Base-by-base conservation (phyloP, 176 grass and related monocot species). In the Musa itinerans region DNA sequence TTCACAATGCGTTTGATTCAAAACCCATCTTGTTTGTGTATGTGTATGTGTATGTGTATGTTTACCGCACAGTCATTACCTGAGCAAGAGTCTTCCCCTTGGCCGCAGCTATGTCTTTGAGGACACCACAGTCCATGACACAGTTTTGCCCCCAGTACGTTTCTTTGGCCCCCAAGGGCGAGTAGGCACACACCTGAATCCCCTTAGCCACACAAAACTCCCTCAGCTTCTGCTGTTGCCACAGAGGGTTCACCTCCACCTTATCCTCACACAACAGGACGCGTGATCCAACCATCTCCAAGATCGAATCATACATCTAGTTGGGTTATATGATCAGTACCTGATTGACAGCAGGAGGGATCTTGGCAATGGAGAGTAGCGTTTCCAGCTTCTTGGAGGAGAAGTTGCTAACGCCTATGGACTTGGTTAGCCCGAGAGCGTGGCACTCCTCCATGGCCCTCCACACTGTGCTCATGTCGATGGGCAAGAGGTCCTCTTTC, bases 401-500 rank as follows among this genome's bases (percentile, higher is more conserved):
- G 84, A 92, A 92, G 67, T 92, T 92, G 81, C 87, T 78, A 24
- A 92, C 87, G 21, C 87, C 87, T 79, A 89, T 85, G 76, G 83
- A 82, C 78, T 72, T 89, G 63, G 81, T 78, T 62, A 92, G 72
- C 13, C 86, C 90, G 51, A 78, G 73, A 2, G 19, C 67, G 50
- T 89, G 82, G 2, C 87, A 92, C 78, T 87, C 90, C 78, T 92
- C 90, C 87, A 92, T 85, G 53, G 83, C 84, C 68, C 78, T 50
- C 86, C 90, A 92, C 64, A 89, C 73, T 0, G 81, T 71, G 50
- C 21, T 68, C 76, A 89, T 17, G 24, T 89, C 82, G 64, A 92
- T 79, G 0, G 62, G 81, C 55, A 89, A 49, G 13, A 89, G 80
- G 34, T 92, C 79, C 77, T 87, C 87, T 69, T 76, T 81, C 72